phyloP scores from a whole-genome alignment of 768 basidiomycete species.

The Agrocybe pediades region DNA sequence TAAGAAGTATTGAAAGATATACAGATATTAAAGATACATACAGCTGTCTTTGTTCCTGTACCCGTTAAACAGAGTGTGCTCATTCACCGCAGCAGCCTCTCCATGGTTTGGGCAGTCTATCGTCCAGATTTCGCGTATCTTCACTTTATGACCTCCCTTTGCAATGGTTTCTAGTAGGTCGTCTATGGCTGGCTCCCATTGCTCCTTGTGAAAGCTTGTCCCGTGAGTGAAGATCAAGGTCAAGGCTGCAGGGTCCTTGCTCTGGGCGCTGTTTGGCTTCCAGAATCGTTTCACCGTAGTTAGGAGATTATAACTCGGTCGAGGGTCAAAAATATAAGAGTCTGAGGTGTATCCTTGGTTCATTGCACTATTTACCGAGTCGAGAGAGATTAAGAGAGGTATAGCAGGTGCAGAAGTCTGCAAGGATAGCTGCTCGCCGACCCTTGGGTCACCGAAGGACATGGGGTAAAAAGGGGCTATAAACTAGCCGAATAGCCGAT shows the following conservation, averaged over 20 bases:
- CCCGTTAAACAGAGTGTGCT: constrained; percentile 38
- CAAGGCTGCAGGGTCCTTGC: constrained; percentile 37
- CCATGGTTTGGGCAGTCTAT: constrained; percentile 60
- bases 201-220: constrained; percentile 58
- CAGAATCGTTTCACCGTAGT: constrained; percentile 53
- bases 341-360: constrained; percentile 17
- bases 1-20: background rate
- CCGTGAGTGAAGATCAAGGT: constrained; percentile 56
- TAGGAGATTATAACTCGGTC: constrained; percentile 50
- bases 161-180: constrained; percentile 38
- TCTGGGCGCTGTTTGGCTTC: constrained; percentile 32
- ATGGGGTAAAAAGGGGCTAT: too few relatives aligned
- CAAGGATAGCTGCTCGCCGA: too few relatives aligned
- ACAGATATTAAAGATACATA: constrained; percentile 24
- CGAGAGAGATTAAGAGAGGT: too few relatives aligned
- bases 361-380: too few relatives aligned
- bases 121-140: constrained; percentile 50
- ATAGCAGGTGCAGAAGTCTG: too few relatives aligned
- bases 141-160: constrained; percentile 15
- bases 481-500: too few relatives aligned
- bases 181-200: constrained; percentile 58
- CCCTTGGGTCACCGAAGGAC: too few relatives aligned
- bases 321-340: constrained; percentile 52
- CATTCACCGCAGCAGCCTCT: constrained; percentile 51
- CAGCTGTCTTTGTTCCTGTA: constrained; percentile 47